Evolutionary conservation across 495 filamentous ascomycete genomes (phyloP).

Genomic region (Annulohypoxylon maeteangense): DNA sequence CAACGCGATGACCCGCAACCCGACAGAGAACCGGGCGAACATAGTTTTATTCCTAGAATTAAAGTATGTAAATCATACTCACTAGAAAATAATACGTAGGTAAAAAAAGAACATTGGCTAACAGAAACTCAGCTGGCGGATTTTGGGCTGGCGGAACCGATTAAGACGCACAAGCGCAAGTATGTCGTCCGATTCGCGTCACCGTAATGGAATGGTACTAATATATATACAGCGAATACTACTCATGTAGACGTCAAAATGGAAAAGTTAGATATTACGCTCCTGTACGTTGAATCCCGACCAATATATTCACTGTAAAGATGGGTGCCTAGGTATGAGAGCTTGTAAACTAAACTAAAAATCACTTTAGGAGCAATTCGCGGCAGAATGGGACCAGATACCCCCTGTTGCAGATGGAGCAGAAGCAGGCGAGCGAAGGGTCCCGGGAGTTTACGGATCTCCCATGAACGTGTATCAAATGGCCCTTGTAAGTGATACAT

Average conservation of each 20-base stretch:
- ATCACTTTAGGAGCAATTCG: conserved; percentile 33
- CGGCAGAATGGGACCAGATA: conserved; percentile 13
- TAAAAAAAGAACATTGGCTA: not conserved
- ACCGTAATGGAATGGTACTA: not conserved
- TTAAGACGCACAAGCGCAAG: conserved; percentile 31
- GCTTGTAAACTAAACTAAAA: not conserved
- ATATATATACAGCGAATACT: conserved; percentile 18
- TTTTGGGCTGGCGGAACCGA: conserved; percentile 17
- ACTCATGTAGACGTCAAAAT: not conserved
- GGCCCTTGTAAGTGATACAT: not conserved
- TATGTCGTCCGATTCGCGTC: not conserved
- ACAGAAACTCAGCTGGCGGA: conserved; percentile 29
- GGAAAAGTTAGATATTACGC: conserved; percentile 10
- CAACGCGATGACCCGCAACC: not conserved
- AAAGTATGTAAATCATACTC: conserved; percentile 13
- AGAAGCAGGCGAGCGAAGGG: not conserved
- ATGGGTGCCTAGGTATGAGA: too few species aligned
- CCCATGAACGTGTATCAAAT: not conserved
- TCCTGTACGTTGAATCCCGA: conserved; percentile 24
- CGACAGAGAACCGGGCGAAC: not conserved
- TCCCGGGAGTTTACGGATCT: conserved; percentile 25
- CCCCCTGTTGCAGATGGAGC: not conserved
- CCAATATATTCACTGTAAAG: not conserved
- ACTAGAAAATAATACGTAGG: not conserved
- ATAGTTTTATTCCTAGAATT: conserved; percentile 15